A percentile compares a stretch with the other conserved stretches of the same genome.
Conservation (phyloP, 345 rosid genomes). For the Salix arbutifolia region DNA sequence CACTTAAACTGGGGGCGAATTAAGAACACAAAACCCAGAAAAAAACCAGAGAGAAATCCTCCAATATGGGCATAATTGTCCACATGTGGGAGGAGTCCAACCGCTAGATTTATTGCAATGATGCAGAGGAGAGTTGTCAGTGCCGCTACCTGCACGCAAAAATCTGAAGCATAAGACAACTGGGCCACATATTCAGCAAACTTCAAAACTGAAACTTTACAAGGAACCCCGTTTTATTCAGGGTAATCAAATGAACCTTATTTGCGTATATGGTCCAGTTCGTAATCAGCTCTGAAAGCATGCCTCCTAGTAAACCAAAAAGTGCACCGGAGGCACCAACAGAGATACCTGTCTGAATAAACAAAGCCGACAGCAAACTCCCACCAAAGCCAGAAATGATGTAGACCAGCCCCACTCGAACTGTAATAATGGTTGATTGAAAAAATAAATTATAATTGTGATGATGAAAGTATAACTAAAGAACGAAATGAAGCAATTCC, state of each 20-base stretch:
- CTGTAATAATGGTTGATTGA: constrained; percentile 26
- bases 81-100: constrained; percentile 92
- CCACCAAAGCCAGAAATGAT: constrained; percentile 92
- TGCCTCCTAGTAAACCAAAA: constrained; percentile 88
- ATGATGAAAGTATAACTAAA: background rate
- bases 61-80: constrained; percentile 98
- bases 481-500: background rate
- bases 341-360: constrained; percentile 66
- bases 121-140: constrained; percentile 63
- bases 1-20: constrained; percentile 90
- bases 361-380: constrained; percentile 85
- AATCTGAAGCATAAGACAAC: constrained; percentile 5
- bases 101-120: constrained; percentile 72
- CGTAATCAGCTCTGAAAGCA: constrained; percentile 94
- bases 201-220: background rate
- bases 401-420: constrained; percentile 71
- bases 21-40: constrained; percentile 81
- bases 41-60: constrained; percentile 81
- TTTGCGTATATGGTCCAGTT: constrained; percentile 92
- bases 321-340: constrained; percentile 99
- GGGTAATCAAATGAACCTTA: constrained; percentile 47
- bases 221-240: background rate
- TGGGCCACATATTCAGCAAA: background rate
- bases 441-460: background rate
- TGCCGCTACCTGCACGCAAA: constrained; percentile 49